Base-by-base conservation (phyloP, 768 basidiomycete genomes). In the Neoboletus subvelutipes region DNA sequence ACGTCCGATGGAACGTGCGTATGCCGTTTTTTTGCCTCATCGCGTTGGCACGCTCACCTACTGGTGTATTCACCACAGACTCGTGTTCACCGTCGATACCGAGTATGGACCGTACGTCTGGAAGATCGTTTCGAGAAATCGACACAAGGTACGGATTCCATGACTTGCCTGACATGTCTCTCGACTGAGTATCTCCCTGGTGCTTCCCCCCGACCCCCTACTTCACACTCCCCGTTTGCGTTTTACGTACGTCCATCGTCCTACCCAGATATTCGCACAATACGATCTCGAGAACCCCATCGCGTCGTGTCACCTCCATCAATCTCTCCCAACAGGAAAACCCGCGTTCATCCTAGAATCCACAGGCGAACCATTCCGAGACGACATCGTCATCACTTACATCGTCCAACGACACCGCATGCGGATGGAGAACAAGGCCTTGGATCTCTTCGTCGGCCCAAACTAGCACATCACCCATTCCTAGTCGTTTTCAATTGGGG, bases 321-420 rank as follows among this genome's bases (percentile, higher is more conserved):
- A 26, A 9, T 46, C 57, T 1, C 47, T 51, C 29, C 40, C 58
- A 4, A 18, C 13, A 1, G 28, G n/a, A 18, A 54, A 57, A 24
- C 71, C 67, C 0, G 67, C 65, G 2, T 55, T 71, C 29, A 13
- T 66, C 28, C 45, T 73, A 17, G 61, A 69, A 33, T 56, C 57
- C 8, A 28, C 41, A 17, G 66, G 64, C 3, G 70, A 71, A 50
- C 66, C 66, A 5, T 54, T 71, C 13, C 57, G 70, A 26, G 71
- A 71, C n/a, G 71, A 69, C 8, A 59, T 73, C 37, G 53, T 68
- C 13, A 55, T 73, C 17, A 64, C 61, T 10, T 71, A 73, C 52
- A 43, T 69, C 26, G 34, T 71, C 13, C 71, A 71, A 26, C 64
- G 60, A 52, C 59, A 69, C 31, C 65, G 70, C 28, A 26, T 66